These are phyloP conservation scores for Choanephora cucurbitarum DNA, from an alignment of 371 early-diverging fungal genomes.

Conservation along the genomic window DNA sequence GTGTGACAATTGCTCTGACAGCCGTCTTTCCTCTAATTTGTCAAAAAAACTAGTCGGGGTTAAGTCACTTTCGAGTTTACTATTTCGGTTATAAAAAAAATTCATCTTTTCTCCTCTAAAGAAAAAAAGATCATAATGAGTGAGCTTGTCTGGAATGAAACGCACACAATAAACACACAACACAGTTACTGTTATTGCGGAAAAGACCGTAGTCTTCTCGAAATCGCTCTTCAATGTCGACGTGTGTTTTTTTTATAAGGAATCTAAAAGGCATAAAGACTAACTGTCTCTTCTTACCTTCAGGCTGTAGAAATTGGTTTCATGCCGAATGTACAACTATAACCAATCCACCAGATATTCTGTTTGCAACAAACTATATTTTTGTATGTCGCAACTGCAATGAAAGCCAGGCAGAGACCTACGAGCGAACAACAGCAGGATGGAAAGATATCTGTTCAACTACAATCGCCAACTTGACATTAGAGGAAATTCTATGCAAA, in stretches of 20 bases:
- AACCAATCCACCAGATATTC: constrained; percentile 50
- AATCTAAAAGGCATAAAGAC: not conserved
- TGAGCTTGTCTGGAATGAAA: constrained; percentile 54
- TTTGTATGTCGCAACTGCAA: constrained; percentile 57
- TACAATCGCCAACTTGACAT: constrained; percentile 64
- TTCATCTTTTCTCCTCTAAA: constrained; percentile 4
- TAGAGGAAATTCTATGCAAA: constrained; percentile 51
- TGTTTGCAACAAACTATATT: constrained; percentile 67
- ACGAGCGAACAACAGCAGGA: constrained; percentile 65
- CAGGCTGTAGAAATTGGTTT: constrained; percentile 71
- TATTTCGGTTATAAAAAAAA: no score
- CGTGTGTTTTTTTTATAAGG: constrained; percentile 32
- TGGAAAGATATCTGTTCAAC: constrained; percentile 76
- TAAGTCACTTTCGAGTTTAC: no score
- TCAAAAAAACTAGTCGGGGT: no score
- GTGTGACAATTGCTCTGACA: no score
- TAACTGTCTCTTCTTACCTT: not conserved
- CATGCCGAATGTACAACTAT: constrained; percentile 62
- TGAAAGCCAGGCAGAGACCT: constrained; percentile 44
- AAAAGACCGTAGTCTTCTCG: constrained; percentile 60
- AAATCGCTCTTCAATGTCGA: constrained; percentile 62
- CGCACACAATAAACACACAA: constrained; percentile 64
- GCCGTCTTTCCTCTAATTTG: no score
- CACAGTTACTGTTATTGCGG: constrained; percentile 72
- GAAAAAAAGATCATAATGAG: no score